Percentiles rank a stretch among this genome's conserved stretches.
Conservation (phyloP, 805 yeast genomes). For the Starmerella riodocensis region DNA sequence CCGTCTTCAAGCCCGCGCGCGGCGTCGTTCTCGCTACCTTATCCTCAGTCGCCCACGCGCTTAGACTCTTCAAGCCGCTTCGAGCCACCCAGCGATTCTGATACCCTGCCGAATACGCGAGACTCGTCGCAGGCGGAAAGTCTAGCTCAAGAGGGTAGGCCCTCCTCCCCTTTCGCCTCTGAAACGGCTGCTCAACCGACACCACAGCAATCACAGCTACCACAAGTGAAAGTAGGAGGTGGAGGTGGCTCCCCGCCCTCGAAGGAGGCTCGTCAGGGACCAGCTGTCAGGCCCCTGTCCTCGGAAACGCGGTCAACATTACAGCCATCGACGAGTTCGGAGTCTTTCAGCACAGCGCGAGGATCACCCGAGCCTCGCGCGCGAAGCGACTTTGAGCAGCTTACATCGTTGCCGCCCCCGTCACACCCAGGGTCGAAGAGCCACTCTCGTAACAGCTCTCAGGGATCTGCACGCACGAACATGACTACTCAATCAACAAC, state of each 20-base stretch:
- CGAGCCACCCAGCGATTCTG: no score
- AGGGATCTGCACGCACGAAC: not conserved
- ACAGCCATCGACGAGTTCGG: not conserved
- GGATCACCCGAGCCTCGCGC: no score
- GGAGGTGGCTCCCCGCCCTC: not conserved
- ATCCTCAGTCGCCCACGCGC: slow-evolving; percentile 13
- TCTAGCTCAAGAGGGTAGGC: no score
- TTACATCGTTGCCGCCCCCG: not conserved
- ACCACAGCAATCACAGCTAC: no score
- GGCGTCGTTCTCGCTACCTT: slow-evolving; percentile 6
- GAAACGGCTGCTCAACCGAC: no score
- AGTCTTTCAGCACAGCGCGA: not conserved
- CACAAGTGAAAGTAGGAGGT: no score
- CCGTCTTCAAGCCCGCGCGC: slow-evolving; percentile 2
- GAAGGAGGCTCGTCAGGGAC: slow-evolving; percentile 1
- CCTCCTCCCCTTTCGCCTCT: no score
- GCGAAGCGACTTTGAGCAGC: not conserved
- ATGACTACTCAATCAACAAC: no score
- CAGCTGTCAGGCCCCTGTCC: not conserved
- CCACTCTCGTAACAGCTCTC: not conserved
- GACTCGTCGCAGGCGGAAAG: no score
- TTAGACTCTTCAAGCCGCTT: no score
- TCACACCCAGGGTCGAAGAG: not conserved
- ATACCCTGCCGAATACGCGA: no score
- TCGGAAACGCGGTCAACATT: not conserved